Conservation (phyloP, 2,329 filamentous ascomycete species). For the Hymenoscyphus salicellus region DNA sequence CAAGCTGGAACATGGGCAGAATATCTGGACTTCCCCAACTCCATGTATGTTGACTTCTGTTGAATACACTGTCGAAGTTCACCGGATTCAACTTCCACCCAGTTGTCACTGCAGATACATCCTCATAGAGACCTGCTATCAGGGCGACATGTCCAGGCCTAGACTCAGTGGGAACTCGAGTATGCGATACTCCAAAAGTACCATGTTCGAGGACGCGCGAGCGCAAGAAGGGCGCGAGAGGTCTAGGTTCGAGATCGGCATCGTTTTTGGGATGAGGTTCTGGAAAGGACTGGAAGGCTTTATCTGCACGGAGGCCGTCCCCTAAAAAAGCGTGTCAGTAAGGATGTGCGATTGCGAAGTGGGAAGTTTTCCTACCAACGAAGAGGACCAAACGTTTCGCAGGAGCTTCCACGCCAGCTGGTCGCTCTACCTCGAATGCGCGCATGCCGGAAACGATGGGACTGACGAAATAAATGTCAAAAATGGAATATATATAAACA, state of each 20-base stretch:
- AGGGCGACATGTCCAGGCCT: conserved; percentile 93
- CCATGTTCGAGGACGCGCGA: conserved; percentile 84
- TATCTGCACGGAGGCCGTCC: conserved; percentile 93
- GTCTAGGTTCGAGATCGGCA: conserved; percentile 67
- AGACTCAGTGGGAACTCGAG: conserved; percentile 93
- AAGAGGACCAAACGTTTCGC: conserved; percentile 89
- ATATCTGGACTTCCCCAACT: conserved; percentile 99
- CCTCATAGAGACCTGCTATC: conserved; percentile 94
- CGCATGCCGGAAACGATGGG: conserved; percentile 96
- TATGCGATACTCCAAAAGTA: conserved; percentile 96
- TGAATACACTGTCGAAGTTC: conserved; percentile 98
- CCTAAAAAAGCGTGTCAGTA: conserved; percentile 46
- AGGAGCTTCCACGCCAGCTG: conserved; percentile 61
- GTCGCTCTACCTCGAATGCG: conserved; percentile 68
- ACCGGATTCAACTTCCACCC: conserved; percentile 99
- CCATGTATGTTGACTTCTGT: conserved; percentile 94
- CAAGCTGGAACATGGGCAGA: conserved; percentile 91
- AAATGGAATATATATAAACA: conserved; percentile 91
- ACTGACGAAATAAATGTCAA: conserved; percentile 98
- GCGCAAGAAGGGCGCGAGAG: conserved; percentile 85
- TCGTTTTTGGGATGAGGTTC: conserved; percentile 73
- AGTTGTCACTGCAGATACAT: conserved; percentile 94
- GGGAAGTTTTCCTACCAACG: conserved; percentile 60
- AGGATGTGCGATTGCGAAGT: not conserved
- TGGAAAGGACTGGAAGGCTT: conserved; percentile 90